Percentiles rank a stretch among this genome's conserved stretches.
Evolutionary conservation across 192 early-diverging fungal species (phyloP).

Genomic region (Polychytrium aggregatum): DNA sequence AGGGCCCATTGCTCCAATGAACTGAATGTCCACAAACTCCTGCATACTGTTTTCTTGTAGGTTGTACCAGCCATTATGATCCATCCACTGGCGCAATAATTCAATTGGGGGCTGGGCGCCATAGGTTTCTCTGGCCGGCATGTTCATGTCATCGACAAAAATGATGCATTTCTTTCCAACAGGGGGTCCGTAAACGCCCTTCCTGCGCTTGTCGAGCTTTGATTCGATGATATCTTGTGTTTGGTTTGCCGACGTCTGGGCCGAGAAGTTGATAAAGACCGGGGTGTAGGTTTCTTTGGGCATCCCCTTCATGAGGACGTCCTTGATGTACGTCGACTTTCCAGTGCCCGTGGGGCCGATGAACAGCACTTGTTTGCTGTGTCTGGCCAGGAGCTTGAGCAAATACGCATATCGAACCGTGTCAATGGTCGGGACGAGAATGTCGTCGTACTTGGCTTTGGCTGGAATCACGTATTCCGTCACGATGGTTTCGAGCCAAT

Average conservation of each 20-base stretch:
- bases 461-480: conserved; percentile 30
- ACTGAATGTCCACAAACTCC: conserved; percentile 48
- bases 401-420: conserved; percentile 44
- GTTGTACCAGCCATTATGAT: conserved; percentile 54
- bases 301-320: conserved; percentile 37
- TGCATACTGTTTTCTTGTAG: conserved; percentile 33
- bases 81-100: conserved; percentile 51
- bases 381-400: conserved; percentile 30
- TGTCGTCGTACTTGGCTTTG: conserved; percentile 47
- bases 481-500: conserved; percentile 38
- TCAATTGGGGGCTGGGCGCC: conserved; percentile 56
- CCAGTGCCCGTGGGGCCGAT: conserved; percentile 51
- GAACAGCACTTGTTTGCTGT: conserved; percentile 42
- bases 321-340: conserved; percentile 49
- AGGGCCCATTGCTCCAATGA: conserved; percentile 49
- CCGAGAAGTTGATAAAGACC: conserved; percentile 46
- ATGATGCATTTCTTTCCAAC: conserved; percentile 41
- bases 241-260: conserved; percentile 47
- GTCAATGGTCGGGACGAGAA: conserved; percentile 48
- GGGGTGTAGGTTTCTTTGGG: conserved; percentile 37
- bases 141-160: conserved; percentile 54
- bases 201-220: conserved; percentile 44
- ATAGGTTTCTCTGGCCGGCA: conserved; percentile 46
- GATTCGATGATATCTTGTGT: conserved; percentile 53
- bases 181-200: conserved; percentile 47